Evolutionary conservation across 805 yeast genomes (phyloP).

Genomic region (Lipomyces sp.): DNA sequence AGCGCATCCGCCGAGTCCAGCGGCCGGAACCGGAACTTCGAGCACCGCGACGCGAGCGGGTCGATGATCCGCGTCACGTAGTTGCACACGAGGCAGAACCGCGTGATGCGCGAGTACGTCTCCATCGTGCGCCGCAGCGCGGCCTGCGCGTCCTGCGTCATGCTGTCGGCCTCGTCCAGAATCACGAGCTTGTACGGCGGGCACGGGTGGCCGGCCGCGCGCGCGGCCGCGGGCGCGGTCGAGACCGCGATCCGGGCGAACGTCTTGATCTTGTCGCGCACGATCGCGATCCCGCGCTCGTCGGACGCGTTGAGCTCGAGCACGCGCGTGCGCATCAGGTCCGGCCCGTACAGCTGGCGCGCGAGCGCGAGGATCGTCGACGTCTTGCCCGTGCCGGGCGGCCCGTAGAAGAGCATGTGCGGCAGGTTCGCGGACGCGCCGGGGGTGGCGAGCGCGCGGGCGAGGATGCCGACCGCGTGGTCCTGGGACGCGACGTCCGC

Average conservation of each 20-base stretch:
- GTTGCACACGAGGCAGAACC: constrained; percentile 93
- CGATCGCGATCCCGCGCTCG: constrained; percentile 86
- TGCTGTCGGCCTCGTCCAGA: constrained; percentile 93
- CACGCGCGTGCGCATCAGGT: constrained; percentile 63
- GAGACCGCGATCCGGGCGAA: constrained; percentile 85
- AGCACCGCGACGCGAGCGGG: constrained; percentile 93
- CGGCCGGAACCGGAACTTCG: constrained; percentile 86
- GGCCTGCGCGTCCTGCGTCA: constrained; percentile 95
- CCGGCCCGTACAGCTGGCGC: constrained; percentile 73
- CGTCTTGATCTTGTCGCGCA: constrained; percentile 77
- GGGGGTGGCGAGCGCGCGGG: constrained; percentile 64
- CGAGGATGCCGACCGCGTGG: constrained; percentile 78
- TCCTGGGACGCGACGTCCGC: constrained; percentile 91
- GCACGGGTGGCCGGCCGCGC: constrained; percentile 72
- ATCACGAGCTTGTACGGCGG: constrained; percentile 94
- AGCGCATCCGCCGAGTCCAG: constrained; percentile 71
- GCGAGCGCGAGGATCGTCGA: constrained; percentile 84
- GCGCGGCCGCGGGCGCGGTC: constrained; percentile 67
- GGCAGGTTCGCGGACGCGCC: constrained; percentile 47
- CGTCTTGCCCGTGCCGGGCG: constrained; percentile 92
- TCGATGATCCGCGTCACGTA: constrained; percentile 95
- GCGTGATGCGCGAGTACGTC: constrained; percentile 79
- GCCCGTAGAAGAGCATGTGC: constrained; percentile 88
- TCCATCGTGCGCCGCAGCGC: constrained; percentile 95
- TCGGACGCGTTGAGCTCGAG: constrained; percentile 86